Conservation (phyloP, 495 filamentous ascomycete genomes). For the Aspergillus baeticus region DNA sequence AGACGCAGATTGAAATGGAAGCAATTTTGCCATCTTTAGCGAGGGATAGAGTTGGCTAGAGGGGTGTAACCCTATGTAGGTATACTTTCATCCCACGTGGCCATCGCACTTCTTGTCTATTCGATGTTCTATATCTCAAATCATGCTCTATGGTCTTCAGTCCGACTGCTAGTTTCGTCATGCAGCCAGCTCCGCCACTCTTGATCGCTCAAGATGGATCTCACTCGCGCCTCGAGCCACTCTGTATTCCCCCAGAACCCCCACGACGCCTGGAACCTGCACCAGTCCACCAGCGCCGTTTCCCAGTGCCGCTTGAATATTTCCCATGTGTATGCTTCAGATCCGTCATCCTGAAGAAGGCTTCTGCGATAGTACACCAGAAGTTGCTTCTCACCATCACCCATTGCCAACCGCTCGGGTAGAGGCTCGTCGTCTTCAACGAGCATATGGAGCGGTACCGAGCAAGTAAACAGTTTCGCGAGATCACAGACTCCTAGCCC, state of each 20-base stretch:
- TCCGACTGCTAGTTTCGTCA: slow-evolving; percentile 11
- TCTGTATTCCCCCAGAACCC: slow-evolving; percentile 44
- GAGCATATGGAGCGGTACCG: slow-evolving; percentile 33
- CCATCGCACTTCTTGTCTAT: not conserved
- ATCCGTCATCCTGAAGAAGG: slow-evolving; percentile 15
- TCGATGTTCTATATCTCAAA: not conserved
- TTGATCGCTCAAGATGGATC: slow-evolving; percentile 30
- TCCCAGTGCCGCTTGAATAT: slow-evolving; percentile 37
- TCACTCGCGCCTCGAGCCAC: slow-evolving; percentile 40
- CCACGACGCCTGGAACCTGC: slow-evolving; percentile 43
- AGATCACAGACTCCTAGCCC: slow-evolving; percentile 41
- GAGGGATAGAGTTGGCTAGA: too few relatives aligned
- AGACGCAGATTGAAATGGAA: too few relatives aligned
- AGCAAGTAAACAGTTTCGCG: slow-evolving; percentile 43
- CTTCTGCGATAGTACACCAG: slow-evolving; percentile 25
- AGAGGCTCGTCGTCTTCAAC: slow-evolving; percentile 22
- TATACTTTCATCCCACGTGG: too few relatives aligned
- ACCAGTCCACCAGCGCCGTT: slow-evolving; percentile 41
- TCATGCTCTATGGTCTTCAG: not conserved
- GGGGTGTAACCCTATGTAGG: too few relatives aligned
- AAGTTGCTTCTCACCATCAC: slow-evolving; percentile 28
- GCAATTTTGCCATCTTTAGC: too few relatives aligned
- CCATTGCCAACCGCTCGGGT: slow-evolving; percentile 28
- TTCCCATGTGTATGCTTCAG: slow-evolving; percentile 27
- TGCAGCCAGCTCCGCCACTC: slow-evolving; percentile 34